These are phyloP conservation scores for Nidularia sp. DNA, from an alignment of 768 basidiomycete species.

Conservation along the genomic window DNA sequence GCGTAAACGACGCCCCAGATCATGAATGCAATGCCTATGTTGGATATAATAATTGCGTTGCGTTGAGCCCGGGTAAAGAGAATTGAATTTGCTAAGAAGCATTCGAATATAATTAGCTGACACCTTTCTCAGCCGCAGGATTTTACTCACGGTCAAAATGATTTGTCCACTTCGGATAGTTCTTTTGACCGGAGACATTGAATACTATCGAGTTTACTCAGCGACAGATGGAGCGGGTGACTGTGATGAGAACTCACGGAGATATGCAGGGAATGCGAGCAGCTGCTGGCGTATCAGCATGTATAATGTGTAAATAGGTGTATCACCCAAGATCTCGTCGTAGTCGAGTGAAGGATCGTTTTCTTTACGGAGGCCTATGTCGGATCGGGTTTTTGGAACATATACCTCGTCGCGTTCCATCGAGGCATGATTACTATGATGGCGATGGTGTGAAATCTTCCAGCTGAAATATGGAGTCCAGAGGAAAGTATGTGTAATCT, in stretches of 20 bases:
- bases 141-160: conserved; percentile 54
- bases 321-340: conserved; percentile 56
- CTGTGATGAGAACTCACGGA: conserved; percentile 29
- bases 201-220: conserved; percentile 31
- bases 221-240: not conserved
- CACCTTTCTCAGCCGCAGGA: not conserved
- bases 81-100: conserved; percentile 43
- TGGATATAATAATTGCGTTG: conserved; percentile 50
- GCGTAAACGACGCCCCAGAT: conserved; percentile 32
- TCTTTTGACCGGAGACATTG: conserved; percentile 60
- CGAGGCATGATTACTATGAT: conserved; percentile 47
- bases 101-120: not conserved
- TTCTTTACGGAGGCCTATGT: conserved; percentile 45
- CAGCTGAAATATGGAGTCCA: conserved; percentile 55
- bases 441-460: conserved; percentile 51
- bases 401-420: conserved; percentile 58
- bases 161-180: conserved; percentile 60
- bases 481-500: conserved; percentile 42
- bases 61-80: conserved; percentile 52
- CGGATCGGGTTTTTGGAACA: conserved; percentile 55
- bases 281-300: conserved; percentile 55
- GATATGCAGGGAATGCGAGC: conserved; percentile 58
- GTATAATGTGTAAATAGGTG: conserved; percentile 55
- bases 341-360: conserved; percentile 35
- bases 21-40: conserved; percentile 52